Evolutionary conservation across 352 stramenopile genomes (phyloP).

Genomic region (Globisporangium mamillatum): DNA sequence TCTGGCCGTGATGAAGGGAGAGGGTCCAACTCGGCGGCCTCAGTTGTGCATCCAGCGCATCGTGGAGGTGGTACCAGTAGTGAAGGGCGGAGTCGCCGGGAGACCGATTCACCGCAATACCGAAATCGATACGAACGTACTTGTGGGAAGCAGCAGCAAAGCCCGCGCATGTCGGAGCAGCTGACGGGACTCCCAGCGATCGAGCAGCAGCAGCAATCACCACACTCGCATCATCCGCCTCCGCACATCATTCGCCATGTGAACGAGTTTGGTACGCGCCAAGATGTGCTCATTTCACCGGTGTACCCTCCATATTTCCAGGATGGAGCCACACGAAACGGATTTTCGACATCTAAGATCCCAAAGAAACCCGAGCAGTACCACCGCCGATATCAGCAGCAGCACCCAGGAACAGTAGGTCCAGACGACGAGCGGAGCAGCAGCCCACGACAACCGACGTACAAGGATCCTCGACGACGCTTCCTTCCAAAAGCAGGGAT

Average conservation of each 20-base stretch:
- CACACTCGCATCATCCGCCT: background rate
- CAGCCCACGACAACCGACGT: slow-evolving; percentile 4
- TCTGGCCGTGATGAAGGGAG: background rate
- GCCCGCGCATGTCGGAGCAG: background rate
- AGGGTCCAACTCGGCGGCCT: background rate
- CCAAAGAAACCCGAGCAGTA: slow-evolving; percentile 10
- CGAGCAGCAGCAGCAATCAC: slow-evolving; percentile 4
- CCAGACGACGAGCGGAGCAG: slow-evolving; percentile 32
- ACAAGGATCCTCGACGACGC: slow-evolving; percentile 6
- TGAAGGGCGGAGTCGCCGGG: background rate
- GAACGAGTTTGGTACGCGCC: slow-evolving; percentile 62
- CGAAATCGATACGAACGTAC: slow-evolving; percentile 8
- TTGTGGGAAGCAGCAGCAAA: slow-evolving; percentile 7
- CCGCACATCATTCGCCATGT: slow-evolving; percentile 56
- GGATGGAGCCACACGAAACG: slow-evolving; percentile 12
- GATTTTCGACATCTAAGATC: background rate
- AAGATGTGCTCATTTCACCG: slow-evolving; percentile 59
- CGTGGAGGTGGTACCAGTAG: background rate
- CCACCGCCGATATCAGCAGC: background rate
- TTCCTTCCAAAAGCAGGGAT: slow-evolving; percentile 1
- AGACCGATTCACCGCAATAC: background rate
- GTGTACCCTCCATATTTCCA: slow-evolving; percentile 52
- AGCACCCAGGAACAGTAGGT: slow-evolving; percentile 18
- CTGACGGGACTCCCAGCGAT: slow-evolving; percentile 5
- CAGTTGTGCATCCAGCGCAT: slow-evolving; percentile 9